Evolutionary conservation across 768 basidiomycete species (phyloP).

Genomic region (Agaricus sinodeliciosus): DNA sequence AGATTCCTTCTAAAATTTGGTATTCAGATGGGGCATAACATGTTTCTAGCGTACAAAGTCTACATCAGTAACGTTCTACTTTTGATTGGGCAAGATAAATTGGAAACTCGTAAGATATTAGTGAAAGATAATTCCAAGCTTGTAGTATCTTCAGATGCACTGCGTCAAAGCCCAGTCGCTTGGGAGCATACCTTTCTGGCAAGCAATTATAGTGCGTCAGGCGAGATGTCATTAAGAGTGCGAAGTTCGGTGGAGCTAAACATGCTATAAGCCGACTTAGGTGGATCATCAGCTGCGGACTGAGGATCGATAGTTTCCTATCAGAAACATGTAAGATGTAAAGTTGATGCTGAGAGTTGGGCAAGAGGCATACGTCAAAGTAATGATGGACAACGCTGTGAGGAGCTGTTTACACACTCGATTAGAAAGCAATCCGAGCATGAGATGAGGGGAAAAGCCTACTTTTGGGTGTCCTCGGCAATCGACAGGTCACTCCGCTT

Average conservation of each 20-base stretch:
- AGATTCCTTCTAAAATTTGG: no score
- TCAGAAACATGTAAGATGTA: constrained; percentile 1
- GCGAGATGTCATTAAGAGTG: constrained; percentile 63
- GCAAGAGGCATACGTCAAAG: constrained; percentile 68
- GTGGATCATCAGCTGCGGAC: constrained; percentile 73
- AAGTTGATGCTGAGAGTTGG: background rate
- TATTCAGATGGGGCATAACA: no score
- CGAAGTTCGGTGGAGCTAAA: constrained; percentile 50
- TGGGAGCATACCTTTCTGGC: background rate
- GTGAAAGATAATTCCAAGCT: no score
- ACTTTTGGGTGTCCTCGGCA: constrained; percentile 95
- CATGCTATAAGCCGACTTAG: constrained; percentile 53
- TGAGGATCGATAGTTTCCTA: constrained; percentile 70
- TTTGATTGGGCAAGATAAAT: no score
- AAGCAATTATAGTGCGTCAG: constrained; percentile 49
- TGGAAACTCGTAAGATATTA: no score
- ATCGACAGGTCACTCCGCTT: constrained; percentile 79
- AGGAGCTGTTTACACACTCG: constrained; percentile 49
- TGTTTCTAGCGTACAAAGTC: no score
- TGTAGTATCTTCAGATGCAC: no score
- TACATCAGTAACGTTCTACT: no score
- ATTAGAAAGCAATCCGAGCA: background rate
- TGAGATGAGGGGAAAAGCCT: constrained; percentile 23
- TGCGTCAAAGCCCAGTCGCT: background rate
- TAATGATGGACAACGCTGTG: constrained; percentile 84